These are phyloP conservation scores for Sugiyamaella qingdaonensis DNA, from an alignment of 805 yeast genomes.

Conservation along the genomic window DNA sequence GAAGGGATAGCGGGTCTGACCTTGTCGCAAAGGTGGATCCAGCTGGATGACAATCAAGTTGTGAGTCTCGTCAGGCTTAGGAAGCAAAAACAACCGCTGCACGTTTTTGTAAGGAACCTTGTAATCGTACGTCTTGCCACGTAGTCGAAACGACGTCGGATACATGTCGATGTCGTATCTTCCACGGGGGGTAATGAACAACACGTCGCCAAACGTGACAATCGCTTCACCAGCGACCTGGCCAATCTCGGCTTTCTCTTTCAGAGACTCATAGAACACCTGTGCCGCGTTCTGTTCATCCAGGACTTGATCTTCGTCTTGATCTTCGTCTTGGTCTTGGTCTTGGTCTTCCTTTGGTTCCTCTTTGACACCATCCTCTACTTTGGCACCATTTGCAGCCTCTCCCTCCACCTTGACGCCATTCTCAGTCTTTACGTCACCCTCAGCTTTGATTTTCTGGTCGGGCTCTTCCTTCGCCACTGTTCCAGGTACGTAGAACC, in stretches of 20 bases:
- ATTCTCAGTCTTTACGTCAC: conserved; percentile 29
- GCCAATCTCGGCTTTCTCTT: conserved; percentile 91
- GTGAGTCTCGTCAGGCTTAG: conserved; percentile 90
- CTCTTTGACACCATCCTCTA: conserved; percentile 16
- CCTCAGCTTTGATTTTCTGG: conserved; percentile 17
- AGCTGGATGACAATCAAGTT: conserved; percentile 84
- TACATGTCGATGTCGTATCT: conserved; percentile 96
- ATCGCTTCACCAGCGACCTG: conserved; percentile 92
- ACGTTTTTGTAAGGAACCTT: conserved; percentile 87
- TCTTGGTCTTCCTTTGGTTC: conserved; percentile 36
- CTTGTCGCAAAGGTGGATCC: conserved; percentile 97
- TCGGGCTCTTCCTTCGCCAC: conserved; percentile 41
- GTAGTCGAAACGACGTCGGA: conserved; percentile 75
- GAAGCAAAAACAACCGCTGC: conserved; percentile 85
- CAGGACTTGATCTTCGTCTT: conserved; percentile 33
- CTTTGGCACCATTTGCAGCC: conserved; percentile 26
- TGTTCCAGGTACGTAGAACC: conserved; percentile 89
- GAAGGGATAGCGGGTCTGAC: conserved; percentile 94
- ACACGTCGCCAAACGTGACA: conserved; percentile 84
- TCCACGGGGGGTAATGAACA: conserved; percentile 96
- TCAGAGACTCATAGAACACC: conserved; percentile 83
- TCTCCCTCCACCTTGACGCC: conserved; percentile 24
- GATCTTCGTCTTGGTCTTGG: conserved; percentile 35
- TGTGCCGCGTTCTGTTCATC: conserved; percentile 69
- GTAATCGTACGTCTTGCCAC: conserved; percentile 98